Evolutionary conservation across 164 flowering plant species (phyloP), one percentile per base, ranked within the genome.

Genomic region (Nelumbo lutea): DNA sequence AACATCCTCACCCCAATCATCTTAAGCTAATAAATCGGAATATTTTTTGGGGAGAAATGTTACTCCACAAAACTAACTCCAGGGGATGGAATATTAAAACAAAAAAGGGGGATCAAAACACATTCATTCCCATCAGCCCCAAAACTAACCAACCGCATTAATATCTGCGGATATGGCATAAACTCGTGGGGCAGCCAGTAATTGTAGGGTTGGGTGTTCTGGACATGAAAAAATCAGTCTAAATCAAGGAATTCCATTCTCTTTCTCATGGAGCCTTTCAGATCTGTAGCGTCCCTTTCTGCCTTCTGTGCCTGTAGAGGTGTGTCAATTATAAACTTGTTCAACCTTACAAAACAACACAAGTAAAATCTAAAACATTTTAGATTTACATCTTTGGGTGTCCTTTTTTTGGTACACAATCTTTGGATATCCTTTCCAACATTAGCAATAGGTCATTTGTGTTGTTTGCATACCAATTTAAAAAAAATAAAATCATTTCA

Each of bases 211-310:
- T 10, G 5, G 9, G 11, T 46, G 68, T 10, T 15, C 51, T 59
- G 8, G n/a, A 39, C 9, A 55, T 44, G 3, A 27, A 14, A 59
- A 3, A 1, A 61, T 79, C 78, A 79, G 52, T 79, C 82, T 79
- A 92, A 73, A 76, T 95, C 98, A 43, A 95, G 96, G 72, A 95
- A 95, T 80, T 95, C 99, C 99, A 95, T 92, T 75, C 99, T 88
- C 80, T 95, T 92, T 78, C 96, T 88, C 90, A 95, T 90, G 6
- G 90, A 68, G 42, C 97, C 98, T 81, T 88, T 95, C 43, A 95
- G 86, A 74, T 95, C 99, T 11, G 86, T 64, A 5, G 96, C 98
- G 62, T 92, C 99, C 77, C 90, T 83, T 77, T 95, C 99, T 40
- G 85, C 97, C 75, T 90, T 95, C 71, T 89, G 97, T 27, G 80